Percentiles rank a stretch among this genome's conserved stretches.
Conservation (phyloP, 2,329 filamentous ascomycete species). For the Dothiorella sarmentorum region DNA sequence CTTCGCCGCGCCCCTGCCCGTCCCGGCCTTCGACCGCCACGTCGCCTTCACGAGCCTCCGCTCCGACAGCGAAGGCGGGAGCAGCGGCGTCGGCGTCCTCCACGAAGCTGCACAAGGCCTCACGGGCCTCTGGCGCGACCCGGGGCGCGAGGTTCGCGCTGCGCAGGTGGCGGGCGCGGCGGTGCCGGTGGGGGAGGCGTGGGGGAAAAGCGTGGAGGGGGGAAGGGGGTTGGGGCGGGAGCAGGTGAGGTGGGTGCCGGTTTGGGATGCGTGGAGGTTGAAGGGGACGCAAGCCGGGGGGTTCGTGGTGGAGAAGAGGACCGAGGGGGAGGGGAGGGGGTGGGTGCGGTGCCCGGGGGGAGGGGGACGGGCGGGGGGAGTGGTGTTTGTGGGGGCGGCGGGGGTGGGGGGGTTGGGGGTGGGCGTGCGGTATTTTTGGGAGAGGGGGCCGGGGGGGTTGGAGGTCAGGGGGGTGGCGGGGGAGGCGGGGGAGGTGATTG, state of each 20-base stretch:
- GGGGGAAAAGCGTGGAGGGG: slow-evolving; percentile 27
- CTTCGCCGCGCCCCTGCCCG: slow-evolving; percentile 53
- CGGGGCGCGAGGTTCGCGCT: slow-evolving; percentile 47
- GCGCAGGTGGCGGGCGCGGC: slow-evolving; percentile 51
- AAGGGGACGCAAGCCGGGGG: slow-evolving; percentile 58
- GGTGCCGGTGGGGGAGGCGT: slow-evolving; percentile 44
- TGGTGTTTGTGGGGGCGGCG: slow-evolving; percentile 58
- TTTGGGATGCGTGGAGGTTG: slow-evolving; percentile 44
- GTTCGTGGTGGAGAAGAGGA: slow-evolving; percentile 59
- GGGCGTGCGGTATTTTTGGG: slow-evolving; percentile 61
- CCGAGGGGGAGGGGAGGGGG: slow-evolving; percentile 53
- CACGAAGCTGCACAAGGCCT: slow-evolving; percentile 59
- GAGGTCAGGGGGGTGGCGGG: slow-evolving; percentile 53
- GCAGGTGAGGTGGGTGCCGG: not conserved
- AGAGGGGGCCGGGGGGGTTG: slow-evolving; percentile 57
- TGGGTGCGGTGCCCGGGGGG: slow-evolving; percentile 60
- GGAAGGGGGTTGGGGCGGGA: not conserved
- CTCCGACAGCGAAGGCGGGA: too few relatives aligned
- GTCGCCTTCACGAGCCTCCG: slow-evolving; percentile 52
- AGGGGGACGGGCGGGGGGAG: slow-evolving; percentile 53
- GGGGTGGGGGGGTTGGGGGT: slow-evolving; percentile 57
- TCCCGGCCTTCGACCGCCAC: slow-evolving; percentile 57
- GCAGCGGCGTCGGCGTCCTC: slow-evolving; percentile 56
- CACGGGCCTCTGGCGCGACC: slow-evolving; percentile 57
- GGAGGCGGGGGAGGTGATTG: slow-evolving; percentile 51